phyloP scores from a whole-genome alignment of 2,329 filamentous ascomycete genomes.

The Diatrype stigma region DNA sequence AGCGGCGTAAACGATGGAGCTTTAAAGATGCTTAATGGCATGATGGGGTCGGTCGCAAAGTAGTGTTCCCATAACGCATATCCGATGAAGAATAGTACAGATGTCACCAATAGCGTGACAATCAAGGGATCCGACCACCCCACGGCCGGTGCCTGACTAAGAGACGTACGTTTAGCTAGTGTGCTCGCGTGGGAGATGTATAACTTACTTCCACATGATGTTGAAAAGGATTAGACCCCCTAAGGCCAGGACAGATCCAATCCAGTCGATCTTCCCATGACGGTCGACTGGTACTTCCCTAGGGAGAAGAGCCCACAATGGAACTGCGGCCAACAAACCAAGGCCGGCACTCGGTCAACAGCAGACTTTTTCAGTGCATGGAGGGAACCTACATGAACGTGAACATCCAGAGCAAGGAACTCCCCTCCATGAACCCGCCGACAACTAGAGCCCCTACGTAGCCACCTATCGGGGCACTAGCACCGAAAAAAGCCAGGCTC shows the following conservation, averaged over 20 bases:
- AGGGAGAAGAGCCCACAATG: slow-evolving; percentile 15
- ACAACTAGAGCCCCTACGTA: slow-evolving; percentile 37
- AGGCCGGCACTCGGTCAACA: slow-evolving; percentile 13
- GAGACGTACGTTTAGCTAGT: neutral
- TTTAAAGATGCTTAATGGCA: slow-evolving; percentile 41
- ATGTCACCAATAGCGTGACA: slow-evolving; percentile 34
- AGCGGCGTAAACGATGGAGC: slow-evolving; percentile 40
- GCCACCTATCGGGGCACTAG: slow-evolving; percentile 42
- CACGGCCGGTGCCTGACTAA: slow-evolving; percentile 37
- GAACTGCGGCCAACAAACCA: slow-evolving; percentile 9
- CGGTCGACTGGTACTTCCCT: slow-evolving; percentile 28
- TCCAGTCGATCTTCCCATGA: slow-evolving; percentile 35
- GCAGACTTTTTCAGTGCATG: neutral
- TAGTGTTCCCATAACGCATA: slow-evolving; percentile 40
- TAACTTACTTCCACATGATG: slow-evolving; percentile 45
- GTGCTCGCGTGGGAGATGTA: neutral
- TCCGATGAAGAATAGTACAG: slow-evolving; percentile 22
- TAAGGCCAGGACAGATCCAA: slow-evolving; percentile 36
- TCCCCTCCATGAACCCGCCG: slow-evolving; percentile 32
- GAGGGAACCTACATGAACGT: slow-evolving; percentile 28
- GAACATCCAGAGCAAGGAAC: slow-evolving; percentile 38
- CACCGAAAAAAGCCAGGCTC: slow-evolving; percentile 42
- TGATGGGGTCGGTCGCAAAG: slow-evolving; percentile 36
- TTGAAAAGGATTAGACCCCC: slow-evolving; percentile 43
- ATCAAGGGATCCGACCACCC: slow-evolving; percentile 41